Conservation (phyloP, 495 filamentous ascomycete genomes). For the Hapsidospora chrysogenum region DNA sequence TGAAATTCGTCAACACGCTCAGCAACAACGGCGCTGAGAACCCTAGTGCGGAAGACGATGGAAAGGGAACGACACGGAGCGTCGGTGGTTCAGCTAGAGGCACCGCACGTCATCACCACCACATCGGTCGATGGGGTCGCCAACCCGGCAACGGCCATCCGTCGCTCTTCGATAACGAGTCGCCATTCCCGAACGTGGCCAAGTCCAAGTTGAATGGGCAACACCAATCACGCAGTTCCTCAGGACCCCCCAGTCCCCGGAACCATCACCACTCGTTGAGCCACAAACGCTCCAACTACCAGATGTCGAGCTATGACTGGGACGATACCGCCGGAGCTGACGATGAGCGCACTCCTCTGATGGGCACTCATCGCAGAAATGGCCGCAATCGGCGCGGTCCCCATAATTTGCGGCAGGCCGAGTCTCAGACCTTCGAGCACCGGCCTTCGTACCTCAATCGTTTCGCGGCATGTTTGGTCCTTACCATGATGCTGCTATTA, state of each 20-base stretch:
- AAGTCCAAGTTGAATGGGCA: slow-evolving; percentile 19
- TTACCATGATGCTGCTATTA: slow-evolving; percentile 56
- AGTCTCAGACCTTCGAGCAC: slow-evolving; percentile 51
- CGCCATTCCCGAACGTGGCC: slow-evolving; percentile 36
- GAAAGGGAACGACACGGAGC: slow-evolving; percentile 38
- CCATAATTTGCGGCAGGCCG: slow-evolving; percentile 49
- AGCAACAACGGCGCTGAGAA: slow-evolving; percentile 44
- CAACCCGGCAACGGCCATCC: slow-evolving; percentile 45
- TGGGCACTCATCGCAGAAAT: slow-evolving; percentile 37
- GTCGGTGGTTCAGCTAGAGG: slow-evolving; percentile 46
- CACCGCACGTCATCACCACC: slow-evolving; percentile 56
- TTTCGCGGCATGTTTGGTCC: slow-evolving; percentile 64
- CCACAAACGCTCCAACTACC: slow-evolving; percentile 8
- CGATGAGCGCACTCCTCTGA: slow-evolving; percentile 78
- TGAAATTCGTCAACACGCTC: slow-evolving; percentile 92
- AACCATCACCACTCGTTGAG: slow-evolving; percentile 9
- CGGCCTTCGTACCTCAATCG: slow-evolving; percentile 45
- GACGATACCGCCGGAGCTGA: slow-evolving; percentile 51
- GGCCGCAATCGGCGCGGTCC: slow-evolving; percentile 41
- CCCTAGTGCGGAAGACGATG: slow-evolving; percentile 43
- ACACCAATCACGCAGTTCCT: slow-evolving; percentile 38
- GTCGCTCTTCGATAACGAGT: slow-evolving; percentile 63
- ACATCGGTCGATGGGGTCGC: slow-evolving; percentile 51
- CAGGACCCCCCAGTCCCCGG: slow-evolving; percentile 38
- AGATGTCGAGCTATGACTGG: slow-evolving; percentile 27